Conservation (phyloP, 257 asterid genomes). For the Eucommia ulmoides region DNA sequence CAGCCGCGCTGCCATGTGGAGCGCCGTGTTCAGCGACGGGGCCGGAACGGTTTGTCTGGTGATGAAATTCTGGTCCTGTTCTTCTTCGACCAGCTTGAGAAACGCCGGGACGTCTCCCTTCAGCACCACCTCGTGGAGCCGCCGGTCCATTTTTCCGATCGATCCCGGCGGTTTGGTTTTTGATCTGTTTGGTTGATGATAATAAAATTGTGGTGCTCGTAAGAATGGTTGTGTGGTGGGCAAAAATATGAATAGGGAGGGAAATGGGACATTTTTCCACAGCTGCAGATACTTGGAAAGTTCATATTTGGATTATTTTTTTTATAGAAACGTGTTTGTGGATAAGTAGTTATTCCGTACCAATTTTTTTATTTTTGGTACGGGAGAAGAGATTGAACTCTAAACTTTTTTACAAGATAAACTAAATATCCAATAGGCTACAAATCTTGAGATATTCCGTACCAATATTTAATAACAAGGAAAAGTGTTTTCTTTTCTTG, state of each 20-base stretch:
- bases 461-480: too few relatives aligned
- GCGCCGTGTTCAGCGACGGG: constrained; percentile 12
- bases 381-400: too few relatives aligned
- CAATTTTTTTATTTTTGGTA: too few relatives aligned
- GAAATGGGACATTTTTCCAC: background rate
- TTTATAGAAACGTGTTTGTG: too few relatives aligned
- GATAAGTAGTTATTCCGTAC: too few relatives aligned
- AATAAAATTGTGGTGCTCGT: background rate
- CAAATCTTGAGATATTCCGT: too few relatives aligned
- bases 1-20: constrained; percentile 30
- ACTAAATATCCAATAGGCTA: too few relatives aligned
- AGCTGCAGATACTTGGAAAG: background rate
- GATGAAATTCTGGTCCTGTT: constrained; percentile 6
- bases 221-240: background rate
- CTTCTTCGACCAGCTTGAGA: constrained; percentile 8
- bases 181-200: background rate
- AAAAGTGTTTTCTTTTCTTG: too few relatives aligned
- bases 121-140: constrained; percentile 19
- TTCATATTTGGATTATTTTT: too few relatives aligned
- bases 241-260: background rate
- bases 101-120: constrained; percentile 17
- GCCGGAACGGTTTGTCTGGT: constrained; percentile 7
- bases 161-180: too few relatives aligned
- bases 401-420: too few relatives aligned
- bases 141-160: constrained; percentile 35